Evolutionary conservation across 2,329 filamentous ascomycete genomes (phyloP).

Genomic region (Alternaria rosae): DNA sequence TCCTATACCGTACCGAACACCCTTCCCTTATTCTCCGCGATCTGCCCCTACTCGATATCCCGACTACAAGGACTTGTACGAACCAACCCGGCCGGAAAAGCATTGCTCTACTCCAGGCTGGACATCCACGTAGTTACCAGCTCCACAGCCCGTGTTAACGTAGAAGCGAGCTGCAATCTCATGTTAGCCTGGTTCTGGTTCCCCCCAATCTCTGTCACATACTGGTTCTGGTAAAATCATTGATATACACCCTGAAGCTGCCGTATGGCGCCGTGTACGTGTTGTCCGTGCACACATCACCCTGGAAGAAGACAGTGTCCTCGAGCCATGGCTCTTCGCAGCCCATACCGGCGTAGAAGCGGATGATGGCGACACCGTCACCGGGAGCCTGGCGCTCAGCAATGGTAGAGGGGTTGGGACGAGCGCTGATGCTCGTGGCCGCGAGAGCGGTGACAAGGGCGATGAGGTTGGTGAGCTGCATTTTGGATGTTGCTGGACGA

Average conservation of each 20-base stretch:
- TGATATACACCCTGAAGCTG: neutral
- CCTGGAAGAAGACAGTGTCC: slow-evolving; percentile 12
- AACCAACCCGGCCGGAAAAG: neutral
- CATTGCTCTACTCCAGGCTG: neutral
- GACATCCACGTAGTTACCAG: neutral
- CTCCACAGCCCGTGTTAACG: slow-evolving; percentile 1
- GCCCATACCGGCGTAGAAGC: slow-evolving; percentile 4
- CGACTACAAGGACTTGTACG: neutral
- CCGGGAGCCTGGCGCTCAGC: neutral
- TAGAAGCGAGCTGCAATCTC: slow-evolving; percentile 1
- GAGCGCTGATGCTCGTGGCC: slow-evolving; percentile 1
- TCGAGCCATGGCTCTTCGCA: slow-evolving; percentile 11
- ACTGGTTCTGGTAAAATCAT: neutral
- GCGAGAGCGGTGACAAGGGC: neutral
- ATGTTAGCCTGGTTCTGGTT: neutral
- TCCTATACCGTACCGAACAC: neutral
- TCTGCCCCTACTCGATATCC: neutral
- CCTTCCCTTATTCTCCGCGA: neutral
- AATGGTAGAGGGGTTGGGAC: neutral
- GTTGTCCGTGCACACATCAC: neutral
- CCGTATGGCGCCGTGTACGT: slow-evolving; percentile 1
- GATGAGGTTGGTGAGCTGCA: slow-evolving; percentile 10
- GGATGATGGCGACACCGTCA: slow-evolving; percentile 7
- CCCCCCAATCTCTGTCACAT: neutral
- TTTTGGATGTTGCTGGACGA: neutral